Percentiles rank a stretch among this genome's conserved stretches.
Conservation (phyloP, 2,329 filamentous ascomycete species). For the Emmonsiellopsis sp. region DNA sequence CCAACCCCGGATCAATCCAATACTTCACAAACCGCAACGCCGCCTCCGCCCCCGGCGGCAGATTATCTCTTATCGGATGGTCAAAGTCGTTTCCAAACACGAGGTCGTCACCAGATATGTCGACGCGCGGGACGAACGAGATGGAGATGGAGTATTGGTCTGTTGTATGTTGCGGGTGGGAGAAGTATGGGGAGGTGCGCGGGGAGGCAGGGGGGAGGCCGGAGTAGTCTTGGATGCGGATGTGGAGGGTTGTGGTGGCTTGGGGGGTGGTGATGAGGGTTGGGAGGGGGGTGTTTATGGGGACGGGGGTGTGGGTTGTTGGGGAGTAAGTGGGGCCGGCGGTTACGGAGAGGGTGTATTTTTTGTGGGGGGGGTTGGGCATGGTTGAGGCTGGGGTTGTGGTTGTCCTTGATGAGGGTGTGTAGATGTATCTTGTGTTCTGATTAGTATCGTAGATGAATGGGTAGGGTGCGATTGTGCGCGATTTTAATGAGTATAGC, state of each 20-base stretch:
- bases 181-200: constrained; percentile 67
- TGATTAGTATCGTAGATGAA: neutral
- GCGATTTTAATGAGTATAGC: no score
- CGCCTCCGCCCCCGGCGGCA: constrained; percentile 78
- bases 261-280: constrained; percentile 54
- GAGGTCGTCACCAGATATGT: constrained; percentile 61
- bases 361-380: neutral
- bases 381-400: neutral
- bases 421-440: neutral
- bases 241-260: constrained; percentile 59
- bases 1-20: constrained; percentile 83
- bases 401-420: neutral
- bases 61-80: constrained; percentile 71
- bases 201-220: constrained; percentile 53
- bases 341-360: constrained; percentile 70
- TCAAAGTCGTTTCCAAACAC: constrained; percentile 97
- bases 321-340: constrained; percentile 69
- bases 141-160: constrained; percentile 85
- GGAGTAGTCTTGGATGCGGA: constrained; percentile 58
- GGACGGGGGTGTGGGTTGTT: constrained; percentile 61
- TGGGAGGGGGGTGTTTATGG: constrained; percentile 62
- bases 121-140: constrained; percentile 61
- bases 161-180: constrained; percentile 54
- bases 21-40: constrained; percentile 80
- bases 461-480: neutral